Evolutionary conservation across 2,329 filamentous ascomycete species (phyloP), one percentile per base, ranked within the genome.

Genomic region (Xylaria polymorpha): DNA sequence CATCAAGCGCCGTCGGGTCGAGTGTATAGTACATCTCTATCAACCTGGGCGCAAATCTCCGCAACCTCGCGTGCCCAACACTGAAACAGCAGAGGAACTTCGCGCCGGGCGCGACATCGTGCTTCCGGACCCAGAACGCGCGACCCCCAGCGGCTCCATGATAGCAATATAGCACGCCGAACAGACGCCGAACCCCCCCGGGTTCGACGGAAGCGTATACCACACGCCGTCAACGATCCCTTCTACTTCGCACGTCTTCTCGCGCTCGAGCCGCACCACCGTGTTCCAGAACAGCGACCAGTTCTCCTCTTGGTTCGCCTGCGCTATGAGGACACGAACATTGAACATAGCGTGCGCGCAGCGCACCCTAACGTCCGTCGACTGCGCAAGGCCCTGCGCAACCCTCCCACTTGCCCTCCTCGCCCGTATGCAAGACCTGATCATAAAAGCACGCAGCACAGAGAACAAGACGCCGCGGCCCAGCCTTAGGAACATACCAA

Each of bases 391-490:
- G 1, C 58, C 69, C 4, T 64, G 71, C n/a, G 61, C 77, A 55
- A 64, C 68, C 68, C 61, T 39, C 64, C 67, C 65, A 79, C 59
- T 70, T 76, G 37, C 59, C 53, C 15, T 77, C 77, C 8, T 82
- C 77, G 2, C 73, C 73, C 0, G 78, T 77, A 44, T 72, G 74
- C 37, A 75, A 61, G 22, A 83, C 74, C 20, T 78, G 76, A 71
- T 84, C 81, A 62, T 73, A 76, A 66, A 79, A 82, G 67, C 82
- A 83, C 0, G 79, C 76, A 6, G 71, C 73, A 60, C 81, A 84
- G 14, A 82, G 69, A 0, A 80, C 71, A 0, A 81, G 68, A n/a
- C 3, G 72, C 74, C 57, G 51, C 0, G 75, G 77, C 0, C 76
- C 73, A 0, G 68, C 69, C 22, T 57, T 65, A 5, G 67, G 63